Percentiles rank a stretch among this genome's conserved stretches.
These are phyloP conservation scores for Gossypium aridum DNA, from an alignment of 441 rosid species.

Conservation along the genomic window DNA sequence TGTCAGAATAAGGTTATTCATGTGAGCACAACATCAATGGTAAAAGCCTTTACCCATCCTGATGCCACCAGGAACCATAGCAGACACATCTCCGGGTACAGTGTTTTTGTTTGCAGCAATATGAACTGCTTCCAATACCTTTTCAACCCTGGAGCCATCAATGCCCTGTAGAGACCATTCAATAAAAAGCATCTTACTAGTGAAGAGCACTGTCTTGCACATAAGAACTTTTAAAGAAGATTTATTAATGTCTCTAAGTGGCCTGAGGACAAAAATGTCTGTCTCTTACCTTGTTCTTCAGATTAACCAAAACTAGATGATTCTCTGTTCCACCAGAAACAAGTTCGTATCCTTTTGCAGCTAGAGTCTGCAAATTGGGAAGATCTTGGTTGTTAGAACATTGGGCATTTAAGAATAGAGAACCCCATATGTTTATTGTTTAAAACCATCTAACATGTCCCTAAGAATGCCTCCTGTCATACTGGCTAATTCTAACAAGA, in stretches of 20 bases:
- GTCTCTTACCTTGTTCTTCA: conserved; percentile 64
- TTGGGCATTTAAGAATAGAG: neutral
- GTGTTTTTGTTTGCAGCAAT: conserved; percentile 98
- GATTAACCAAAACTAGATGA: conserved; percentile 90
- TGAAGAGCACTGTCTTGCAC: neutral
- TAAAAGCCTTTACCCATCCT: conserved; percentile 67
- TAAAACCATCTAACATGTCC: neutral
- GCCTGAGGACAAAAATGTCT: neutral
- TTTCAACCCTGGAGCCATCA: conserved; percentile 98
- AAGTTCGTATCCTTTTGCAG: conserved; percentile 66
- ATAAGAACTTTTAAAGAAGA: conserved; percentile 8
- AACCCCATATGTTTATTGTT: neutral
- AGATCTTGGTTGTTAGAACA: neutral
- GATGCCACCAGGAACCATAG: conserved; percentile 99
- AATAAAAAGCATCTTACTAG: neutral
- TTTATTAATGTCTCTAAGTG: neutral
- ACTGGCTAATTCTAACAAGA: neutral
- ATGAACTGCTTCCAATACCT: conserved; percentile 92
- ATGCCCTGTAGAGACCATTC: conserved; percentile 48
- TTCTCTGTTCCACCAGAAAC: conserved; percentile 98
- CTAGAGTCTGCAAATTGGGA: conserved; percentile 50
- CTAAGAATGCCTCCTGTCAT: neutral
- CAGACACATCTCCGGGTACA: conserved; percentile 97
- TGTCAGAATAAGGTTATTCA: conserved; percentile 6
- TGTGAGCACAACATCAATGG: neutral